Evolutionary conservation across 2,329 filamentous ascomycete species (phyloP).

Genomic region (Plectosphaerella plurivora): DNA sequence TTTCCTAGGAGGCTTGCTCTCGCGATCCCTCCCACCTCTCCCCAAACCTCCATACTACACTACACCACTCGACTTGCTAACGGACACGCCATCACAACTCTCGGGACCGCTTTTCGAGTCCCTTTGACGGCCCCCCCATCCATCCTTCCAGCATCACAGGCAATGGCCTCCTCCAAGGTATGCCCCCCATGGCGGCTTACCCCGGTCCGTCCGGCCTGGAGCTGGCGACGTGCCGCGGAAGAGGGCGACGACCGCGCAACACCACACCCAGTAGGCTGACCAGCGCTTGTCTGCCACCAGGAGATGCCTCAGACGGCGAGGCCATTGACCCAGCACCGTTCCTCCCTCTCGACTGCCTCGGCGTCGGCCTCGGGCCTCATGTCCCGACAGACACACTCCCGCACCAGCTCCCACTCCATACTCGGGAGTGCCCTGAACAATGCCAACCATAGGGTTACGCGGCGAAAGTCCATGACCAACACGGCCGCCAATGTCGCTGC

Average conservation of each 20-base stretch:
- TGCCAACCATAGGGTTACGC: slow-evolving; percentile 77
- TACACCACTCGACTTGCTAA: background rate
- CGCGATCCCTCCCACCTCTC: slow-evolving; percentile 10
- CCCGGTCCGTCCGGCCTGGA: slow-evolving; percentile 11
- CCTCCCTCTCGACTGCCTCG: slow-evolving; percentile 53
- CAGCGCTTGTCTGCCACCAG: slow-evolving; percentile 30
- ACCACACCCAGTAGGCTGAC: slow-evolving; percentile 30
- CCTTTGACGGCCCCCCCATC: slow-evolving; percentile 14
- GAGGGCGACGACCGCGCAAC: background rate
- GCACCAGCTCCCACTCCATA: slow-evolving; percentile 75
- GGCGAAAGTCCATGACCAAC: slow-evolving; percentile 88
- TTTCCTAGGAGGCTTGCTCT: slow-evolving; percentile 12
- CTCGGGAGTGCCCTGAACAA: slow-evolving; percentile 70
- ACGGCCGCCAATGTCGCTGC: slow-evolving; percentile 69
- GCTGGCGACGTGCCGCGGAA: slow-evolving; percentile 8
- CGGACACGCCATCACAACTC: background rate
- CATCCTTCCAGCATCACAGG: slow-evolving; percentile 24
- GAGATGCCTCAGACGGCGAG: slow-evolving; percentile 63
- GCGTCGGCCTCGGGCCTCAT: slow-evolving; percentile 54
- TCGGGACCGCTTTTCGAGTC: background rate
- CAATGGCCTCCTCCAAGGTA: slow-evolving; percentile 63
- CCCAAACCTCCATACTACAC: slow-evolving; percentile 3
- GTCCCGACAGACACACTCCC: slow-evolving; percentile 60
- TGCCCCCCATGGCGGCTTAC: slow-evolving; percentile 15
- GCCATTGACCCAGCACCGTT: slow-evolving; percentile 61